These are phyloP conservation scores for Leccinum rimulosum DNA, from an alignment of 768 basidiomycete species.

Conservation along the genomic window DNA sequence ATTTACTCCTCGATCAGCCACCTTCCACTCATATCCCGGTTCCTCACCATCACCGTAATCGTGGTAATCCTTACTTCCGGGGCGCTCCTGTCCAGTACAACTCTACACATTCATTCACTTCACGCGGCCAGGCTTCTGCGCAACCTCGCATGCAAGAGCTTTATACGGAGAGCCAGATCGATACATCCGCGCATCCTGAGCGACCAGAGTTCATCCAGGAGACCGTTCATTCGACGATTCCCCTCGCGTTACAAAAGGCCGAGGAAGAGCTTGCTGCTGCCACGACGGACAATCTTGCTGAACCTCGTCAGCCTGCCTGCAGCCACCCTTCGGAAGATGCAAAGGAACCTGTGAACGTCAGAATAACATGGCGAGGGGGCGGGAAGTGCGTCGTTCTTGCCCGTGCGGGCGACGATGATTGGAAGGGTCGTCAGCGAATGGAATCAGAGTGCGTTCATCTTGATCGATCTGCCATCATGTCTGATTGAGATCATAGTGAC, in stretches of 20 bases:
- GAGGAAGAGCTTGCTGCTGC: slow-evolving; percentile 26
- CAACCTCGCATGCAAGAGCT: slow-evolving; percentile 46
- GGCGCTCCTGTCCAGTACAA: slow-evolving; percentile 37
- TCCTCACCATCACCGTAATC: slow-evolving; percentile 27
- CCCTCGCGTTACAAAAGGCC: slow-evolving; percentile 45
- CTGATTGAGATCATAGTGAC: slow-evolving; percentile 25
- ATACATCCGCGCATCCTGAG: slow-evolving; percentile 28
- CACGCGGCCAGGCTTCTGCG: slow-evolving; percentile 32
- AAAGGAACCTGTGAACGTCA: slow-evolving; percentile 40
- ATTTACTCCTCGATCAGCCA: slow-evolving; percentile 40
- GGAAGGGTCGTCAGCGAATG: slow-evolving; percentile 70
- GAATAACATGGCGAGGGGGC: slow-evolving; percentile 64
- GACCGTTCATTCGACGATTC: slow-evolving; percentile 62
- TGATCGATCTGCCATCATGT: slow-evolving; percentile 4
- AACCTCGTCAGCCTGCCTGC: slow-evolving; percentile 20
- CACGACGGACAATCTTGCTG: slow-evolving; percentile 9
- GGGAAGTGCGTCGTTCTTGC: slow-evolving; percentile 65
- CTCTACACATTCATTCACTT: slow-evolving; percentile 44
- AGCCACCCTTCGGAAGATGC: slow-evolving; percentile 25
- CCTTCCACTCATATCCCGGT: slow-evolving; percentile 45
- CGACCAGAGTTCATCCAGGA: slow-evolving; percentile 49
- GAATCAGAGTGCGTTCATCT: slow-evolving; percentile 51
- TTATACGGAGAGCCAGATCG: slow-evolving; percentile 37
- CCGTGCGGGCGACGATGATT: slow-evolving; percentile 71
- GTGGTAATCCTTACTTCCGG: slow-evolving; percentile 35